phyloP scores from a whole-genome alignment of 495 filamentous ascomycete species.

The Penicillium manginii region DNA sequence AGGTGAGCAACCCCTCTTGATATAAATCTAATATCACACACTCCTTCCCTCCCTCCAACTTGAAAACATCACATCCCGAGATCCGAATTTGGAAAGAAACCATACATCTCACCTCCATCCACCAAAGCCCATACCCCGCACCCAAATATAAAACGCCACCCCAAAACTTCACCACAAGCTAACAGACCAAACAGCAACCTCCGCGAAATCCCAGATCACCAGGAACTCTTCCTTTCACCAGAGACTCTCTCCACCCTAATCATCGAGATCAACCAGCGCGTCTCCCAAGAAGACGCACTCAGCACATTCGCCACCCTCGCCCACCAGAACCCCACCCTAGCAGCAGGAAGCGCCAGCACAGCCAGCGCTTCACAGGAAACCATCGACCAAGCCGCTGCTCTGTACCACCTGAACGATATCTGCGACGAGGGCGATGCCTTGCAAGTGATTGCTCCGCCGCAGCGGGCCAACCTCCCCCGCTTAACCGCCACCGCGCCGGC shows the following conservation, averaged over 20 bases:
- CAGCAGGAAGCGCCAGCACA: constrained; percentile 32
- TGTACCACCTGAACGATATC: constrained; percentile 79
- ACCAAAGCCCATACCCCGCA: neutral
- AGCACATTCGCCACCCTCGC: constrained; percentile 30
- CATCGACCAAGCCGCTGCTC: constrained; percentile 66
- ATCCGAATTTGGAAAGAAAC: neutral
- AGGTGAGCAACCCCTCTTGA: constrained; percentile 56
- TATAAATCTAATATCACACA: neutral
- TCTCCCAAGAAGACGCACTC: constrained; percentile 45
- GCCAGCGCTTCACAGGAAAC: constrained; percentile 30
- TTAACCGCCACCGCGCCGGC: constrained; percentile 28
- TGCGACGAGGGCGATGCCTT: constrained; percentile 61
- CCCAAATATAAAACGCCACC: neutral
- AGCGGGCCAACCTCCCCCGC: constrained; percentile 32
- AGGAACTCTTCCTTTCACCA: constrained; percentile 87
- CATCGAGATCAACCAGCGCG: constrained; percentile 83
- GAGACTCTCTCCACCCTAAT: constrained; percentile 81
- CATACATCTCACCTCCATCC: neutral
- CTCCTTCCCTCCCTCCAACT: neutral
- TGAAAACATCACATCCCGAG: neutral
- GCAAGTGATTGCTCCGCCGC: constrained; percentile 54
- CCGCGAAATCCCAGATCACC: constrained; percentile 89
- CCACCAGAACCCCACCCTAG: constrained; percentile 25
- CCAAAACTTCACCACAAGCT: constrained; percentile 11
- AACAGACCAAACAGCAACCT: constrained; percentile 60